Conservation (phyloP, 192 early-diverging fungal species). For the Allomyces macrogynus region DNA sequence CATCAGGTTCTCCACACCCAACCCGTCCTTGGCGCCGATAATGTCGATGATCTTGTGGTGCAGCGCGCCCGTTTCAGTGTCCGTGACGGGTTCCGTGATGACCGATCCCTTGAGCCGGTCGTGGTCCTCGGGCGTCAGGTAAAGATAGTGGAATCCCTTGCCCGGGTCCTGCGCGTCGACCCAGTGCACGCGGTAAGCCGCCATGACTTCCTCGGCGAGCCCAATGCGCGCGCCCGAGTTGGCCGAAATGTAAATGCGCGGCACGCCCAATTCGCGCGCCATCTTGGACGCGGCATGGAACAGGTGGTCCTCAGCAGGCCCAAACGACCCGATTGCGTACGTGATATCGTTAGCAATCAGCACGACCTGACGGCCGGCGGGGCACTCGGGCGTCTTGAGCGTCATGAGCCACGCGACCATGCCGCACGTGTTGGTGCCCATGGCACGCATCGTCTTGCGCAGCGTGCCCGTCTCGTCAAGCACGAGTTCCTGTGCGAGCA, state of each 20-base stretch:
- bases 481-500: slow-evolving; percentile 69
- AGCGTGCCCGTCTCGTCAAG: slow-evolving; percentile 61
- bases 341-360: slow-evolving; percentile 99
- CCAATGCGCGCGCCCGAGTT: slow-evolving; percentile 98
- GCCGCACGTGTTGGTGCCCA: slow-evolving; percentile 78
- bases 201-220: slow-evolving; percentile 77
- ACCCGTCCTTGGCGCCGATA: slow-evolving; percentile 65
- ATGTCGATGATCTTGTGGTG: slow-evolving; percentile 69
- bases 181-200: slow-evolving; percentile 74
- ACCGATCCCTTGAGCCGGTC: slow-evolving; percentile 45
- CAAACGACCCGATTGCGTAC: slow-evolving; percentile 90
- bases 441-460: slow-evolving; percentile 50
- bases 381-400: slow-evolving; percentile 80
- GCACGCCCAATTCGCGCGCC: slow-evolving; percentile 65
- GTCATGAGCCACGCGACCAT: slow-evolving; percentile 93
- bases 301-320: slow-evolving; percentile 73
- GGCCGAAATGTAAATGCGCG: slow-evolving; percentile 86
- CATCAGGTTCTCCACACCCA: slow-evolving; percentile 92
- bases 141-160: slow-evolving; percentile 86
- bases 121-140: slow-evolving; percentile 55
- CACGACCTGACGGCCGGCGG: slow-evolving; percentile 62
- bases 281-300: slow-evolving; percentile 84
- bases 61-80: slow-evolving; percentile 43
- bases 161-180: slow-evolving; percentile 53
- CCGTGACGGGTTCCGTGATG: slow-evolving; percentile 40